A percentile compares a stretch with the other conserved stretches of the same genome.
Conservation (phyloP, 768 basidiomycete species). For the Russula ochroleuca region DNA sequence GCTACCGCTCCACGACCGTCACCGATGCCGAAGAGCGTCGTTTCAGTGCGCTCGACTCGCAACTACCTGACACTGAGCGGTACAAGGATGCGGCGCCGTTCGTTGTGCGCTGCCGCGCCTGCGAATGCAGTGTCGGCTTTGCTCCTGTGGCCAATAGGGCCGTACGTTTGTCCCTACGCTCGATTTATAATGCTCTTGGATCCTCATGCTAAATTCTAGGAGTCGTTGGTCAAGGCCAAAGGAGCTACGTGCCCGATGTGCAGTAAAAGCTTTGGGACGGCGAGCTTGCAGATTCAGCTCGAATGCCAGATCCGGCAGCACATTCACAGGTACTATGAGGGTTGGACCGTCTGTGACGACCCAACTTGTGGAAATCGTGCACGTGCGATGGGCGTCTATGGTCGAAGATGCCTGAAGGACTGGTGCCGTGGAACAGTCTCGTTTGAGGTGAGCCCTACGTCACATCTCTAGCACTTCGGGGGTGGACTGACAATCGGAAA, state of each 20-base stretch:
- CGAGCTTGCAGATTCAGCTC: conserved; percentile 77
- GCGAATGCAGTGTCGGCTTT: conserved; percentile 57
- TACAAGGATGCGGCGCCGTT: conserved; percentile 76
- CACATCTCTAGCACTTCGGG: conserved; percentile 6
- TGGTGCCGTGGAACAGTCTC: conserved; percentile 67
- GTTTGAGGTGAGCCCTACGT: conserved; percentile 59
- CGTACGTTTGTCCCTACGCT: conserved; percentile 36
- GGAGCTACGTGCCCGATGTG: conserved; percentile 76
- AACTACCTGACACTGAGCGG: conserved; percentile 80
- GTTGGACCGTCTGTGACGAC: conserved; percentile 86
- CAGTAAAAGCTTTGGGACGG: conserved; percentile 43
- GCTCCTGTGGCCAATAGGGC: conserved; percentile 55
- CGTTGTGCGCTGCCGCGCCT: conserved; percentile 70
- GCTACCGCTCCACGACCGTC: conserved; percentile 43
- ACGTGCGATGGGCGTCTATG: conserved; percentile 93
- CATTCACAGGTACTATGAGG: conserved; percentile 81
- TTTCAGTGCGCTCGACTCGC: conserved; percentile 82
- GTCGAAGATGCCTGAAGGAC: conserved; percentile 66
- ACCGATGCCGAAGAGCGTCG: conserved; percentile 51
- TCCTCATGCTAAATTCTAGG: conserved; percentile 39
- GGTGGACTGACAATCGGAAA: conserved; percentile 7
- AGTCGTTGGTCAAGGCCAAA: conserved; percentile 56
- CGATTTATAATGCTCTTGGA: background rate
- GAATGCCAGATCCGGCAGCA: conserved; percentile 78
- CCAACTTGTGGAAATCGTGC: conserved; percentile 77